Conservation (phyloP, 495 filamentous ascomycete genomes). For the Neurospora sp. region DNA sequence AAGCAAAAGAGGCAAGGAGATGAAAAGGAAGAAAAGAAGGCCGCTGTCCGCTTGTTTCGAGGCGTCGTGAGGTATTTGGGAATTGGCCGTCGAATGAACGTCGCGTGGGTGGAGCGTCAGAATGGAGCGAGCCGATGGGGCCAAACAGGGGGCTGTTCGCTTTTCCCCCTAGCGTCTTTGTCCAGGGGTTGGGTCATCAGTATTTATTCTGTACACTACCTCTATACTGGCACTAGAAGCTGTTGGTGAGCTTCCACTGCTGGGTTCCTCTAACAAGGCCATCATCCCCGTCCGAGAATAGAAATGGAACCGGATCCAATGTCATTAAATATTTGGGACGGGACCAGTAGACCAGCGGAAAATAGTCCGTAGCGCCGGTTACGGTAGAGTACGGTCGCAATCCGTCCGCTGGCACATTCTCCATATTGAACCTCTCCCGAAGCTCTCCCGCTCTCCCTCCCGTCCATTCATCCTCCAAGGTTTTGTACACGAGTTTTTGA, state of each 20-base stretch:
- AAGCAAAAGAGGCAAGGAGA: neutral
- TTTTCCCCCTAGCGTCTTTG: neutral
- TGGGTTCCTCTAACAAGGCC: neutral
- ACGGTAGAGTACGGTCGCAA: neutral
- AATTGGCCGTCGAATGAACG: neutral
- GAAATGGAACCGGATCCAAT: neutral
- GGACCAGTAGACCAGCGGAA: neutral
- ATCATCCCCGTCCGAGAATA: neutral
- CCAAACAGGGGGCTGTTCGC: neutral
- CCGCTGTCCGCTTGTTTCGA: neutral
- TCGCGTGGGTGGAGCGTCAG: constrained; percentile 12
- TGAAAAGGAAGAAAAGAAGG: neutral
- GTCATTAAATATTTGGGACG: neutral
- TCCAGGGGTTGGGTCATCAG: neutral
- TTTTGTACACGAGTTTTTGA: neutral
- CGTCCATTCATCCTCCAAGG: neutral
- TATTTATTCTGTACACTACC: neutral
- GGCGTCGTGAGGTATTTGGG: constrained; percentile 2
- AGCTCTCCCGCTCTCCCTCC: neutral
- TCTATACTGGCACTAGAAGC: neutral
- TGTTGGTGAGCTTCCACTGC: neutral
- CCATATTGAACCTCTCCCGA: neutral
- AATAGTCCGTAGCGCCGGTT: neutral
- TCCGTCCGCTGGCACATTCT: neutral
- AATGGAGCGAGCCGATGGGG: neutral